phyloP scores from a whole-genome alignment of 805 yeast genomes.

The Spathaspora girioi region DNA sequence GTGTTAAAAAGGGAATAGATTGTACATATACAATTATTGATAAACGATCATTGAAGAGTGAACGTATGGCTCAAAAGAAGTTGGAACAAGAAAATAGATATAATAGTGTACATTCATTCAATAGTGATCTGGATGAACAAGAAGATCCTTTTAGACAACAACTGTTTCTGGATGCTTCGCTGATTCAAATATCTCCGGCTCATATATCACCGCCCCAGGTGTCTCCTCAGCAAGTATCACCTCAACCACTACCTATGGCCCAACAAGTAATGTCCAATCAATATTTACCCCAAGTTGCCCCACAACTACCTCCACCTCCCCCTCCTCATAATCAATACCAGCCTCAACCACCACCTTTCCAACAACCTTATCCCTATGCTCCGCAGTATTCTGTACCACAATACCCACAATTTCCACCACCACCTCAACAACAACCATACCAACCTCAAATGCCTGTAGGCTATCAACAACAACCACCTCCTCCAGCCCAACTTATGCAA shows the following conservation, averaged over 20 bases:
- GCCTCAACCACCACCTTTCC: neutral
- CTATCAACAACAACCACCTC: neutral
- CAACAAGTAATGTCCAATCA: neutral
- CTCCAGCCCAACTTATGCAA: neutral
- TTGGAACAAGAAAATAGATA: neutral
- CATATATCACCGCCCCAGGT: neutral
- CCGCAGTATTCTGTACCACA: neutral
- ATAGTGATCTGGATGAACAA: neutral
- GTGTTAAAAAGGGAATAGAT: conserved; percentile 15
- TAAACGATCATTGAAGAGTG: conserved; percentile 18
- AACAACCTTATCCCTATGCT: conserved; percentile 1
- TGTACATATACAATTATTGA: conserved; percentile 20
- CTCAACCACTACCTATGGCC: neutral
- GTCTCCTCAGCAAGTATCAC: neutral
- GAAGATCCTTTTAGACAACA: neutral
- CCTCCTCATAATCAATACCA: neutral
- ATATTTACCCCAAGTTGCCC: neutral
- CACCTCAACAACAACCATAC: conserved; percentile 1
- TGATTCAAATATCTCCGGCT: neutral
- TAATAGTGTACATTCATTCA: neutral
- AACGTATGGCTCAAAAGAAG: conserved; percentile 13
- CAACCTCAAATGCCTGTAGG: neutral
- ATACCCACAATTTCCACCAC: conserved; percentile 2
- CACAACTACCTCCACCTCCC: conserved; percentile 1
- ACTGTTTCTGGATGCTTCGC: neutral